These are phyloP conservation scores for Colletotrichum sojae DNA, from an alignment of 2,329 filamentous ascomycete species.

Conservation along the genomic window DNA sequence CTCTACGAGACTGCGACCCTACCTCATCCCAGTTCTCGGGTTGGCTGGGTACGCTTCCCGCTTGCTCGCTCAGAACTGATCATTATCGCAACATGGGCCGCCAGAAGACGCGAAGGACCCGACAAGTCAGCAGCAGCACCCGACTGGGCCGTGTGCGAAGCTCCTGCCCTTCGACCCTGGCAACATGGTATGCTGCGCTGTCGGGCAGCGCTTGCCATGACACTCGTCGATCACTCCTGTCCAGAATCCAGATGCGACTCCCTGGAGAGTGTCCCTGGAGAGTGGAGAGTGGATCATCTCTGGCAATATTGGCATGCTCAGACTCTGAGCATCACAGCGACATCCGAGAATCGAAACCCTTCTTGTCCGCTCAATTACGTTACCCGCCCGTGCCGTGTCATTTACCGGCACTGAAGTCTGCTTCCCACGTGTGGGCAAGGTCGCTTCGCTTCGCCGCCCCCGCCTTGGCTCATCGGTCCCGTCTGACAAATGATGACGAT, in stretches of 20 bases:
- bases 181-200: neutral
- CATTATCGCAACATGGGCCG: constrained; percentile 1
- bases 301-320: too few relatives aligned
- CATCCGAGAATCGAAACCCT: neutral
- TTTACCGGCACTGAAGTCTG: neutral
- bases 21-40: constrained; percentile 1
- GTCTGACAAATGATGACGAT: neutral
- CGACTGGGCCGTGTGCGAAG: constrained; percentile 6
- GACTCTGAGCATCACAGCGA: neutral
- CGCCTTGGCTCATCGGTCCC: neutral
- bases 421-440: constrained; percentile 2
- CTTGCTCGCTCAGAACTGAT: neutral
- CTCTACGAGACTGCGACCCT: constrained; percentile 4
- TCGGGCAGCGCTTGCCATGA: constrained; percentile 9
- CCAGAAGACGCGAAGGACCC: constrained; percentile 1
- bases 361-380: constrained; percentile 6
- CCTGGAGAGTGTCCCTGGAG: too few relatives aligned
- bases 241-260: neutral
- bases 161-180: neutral
- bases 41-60: constrained; percentile 22
- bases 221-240: constrained; percentile 12
- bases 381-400: constrained; percentile 2
- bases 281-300: too few relatives aligned
- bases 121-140: constrained; percentile 7
- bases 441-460: neutral